A percentile compares a stretch with the other conserved stretches of the same genome.
phyloP scores from a whole-genome alignment of 768 basidiomycete genomes.

The Boletales sp. region DNA sequence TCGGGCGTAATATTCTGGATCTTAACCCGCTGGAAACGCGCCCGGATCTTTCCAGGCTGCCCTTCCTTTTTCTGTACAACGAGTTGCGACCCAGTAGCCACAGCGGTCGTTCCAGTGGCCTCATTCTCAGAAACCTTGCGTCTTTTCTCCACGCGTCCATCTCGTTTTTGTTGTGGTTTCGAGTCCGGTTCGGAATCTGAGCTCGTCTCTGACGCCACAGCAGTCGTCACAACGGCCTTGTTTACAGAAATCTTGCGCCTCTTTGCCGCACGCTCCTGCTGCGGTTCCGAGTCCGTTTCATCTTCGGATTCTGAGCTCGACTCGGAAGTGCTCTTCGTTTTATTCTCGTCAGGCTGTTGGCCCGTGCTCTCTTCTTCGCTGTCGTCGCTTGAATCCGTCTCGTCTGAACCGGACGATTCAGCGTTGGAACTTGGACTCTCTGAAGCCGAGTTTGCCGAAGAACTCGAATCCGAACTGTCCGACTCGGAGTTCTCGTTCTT shows the following conservation, averaged over 20 bases:
- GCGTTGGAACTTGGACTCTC: constrained; percentile 18
- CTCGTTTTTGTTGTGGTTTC: not conserved
- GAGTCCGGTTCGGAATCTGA: constrained; percentile 23
- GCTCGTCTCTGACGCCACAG: constrained; percentile 18
- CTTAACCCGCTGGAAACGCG: constrained; percentile 81
- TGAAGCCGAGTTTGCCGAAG: constrained; percentile 14
- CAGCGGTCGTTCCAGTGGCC: constrained; percentile 35
- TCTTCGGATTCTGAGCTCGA: no score
- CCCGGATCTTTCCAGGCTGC: constrained; percentile 40
- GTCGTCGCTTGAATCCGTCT: constrained; percentile 15
- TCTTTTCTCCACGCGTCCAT: constrained; percentile 50
- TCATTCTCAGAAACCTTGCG: constrained; percentile 53
- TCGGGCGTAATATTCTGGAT: constrained; percentile 47
- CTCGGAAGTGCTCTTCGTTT: no score
- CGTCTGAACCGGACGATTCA: constrained; percentile 12
- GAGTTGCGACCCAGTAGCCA: constrained; percentile 31
- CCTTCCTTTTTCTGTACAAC: constrained; percentile 13
- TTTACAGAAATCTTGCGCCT: constrained; percentile 55
- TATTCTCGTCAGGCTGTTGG: not conserved
- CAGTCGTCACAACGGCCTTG: constrained; percentile 48
- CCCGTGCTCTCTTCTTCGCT: constrained; percentile 3
- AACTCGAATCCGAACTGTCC: constrained; percentile 3
- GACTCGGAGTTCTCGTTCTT: constrained; percentile 4
- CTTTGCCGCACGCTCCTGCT: constrained; percentile 42
- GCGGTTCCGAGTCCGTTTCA: not conserved